A percentile compares a stretch with the other conserved stretches of the same genome.
Evolutionary conservation across 371 early-diverging fungal genomes (phyloP).

Genomic region (Agmasoma carcini): DNA sequence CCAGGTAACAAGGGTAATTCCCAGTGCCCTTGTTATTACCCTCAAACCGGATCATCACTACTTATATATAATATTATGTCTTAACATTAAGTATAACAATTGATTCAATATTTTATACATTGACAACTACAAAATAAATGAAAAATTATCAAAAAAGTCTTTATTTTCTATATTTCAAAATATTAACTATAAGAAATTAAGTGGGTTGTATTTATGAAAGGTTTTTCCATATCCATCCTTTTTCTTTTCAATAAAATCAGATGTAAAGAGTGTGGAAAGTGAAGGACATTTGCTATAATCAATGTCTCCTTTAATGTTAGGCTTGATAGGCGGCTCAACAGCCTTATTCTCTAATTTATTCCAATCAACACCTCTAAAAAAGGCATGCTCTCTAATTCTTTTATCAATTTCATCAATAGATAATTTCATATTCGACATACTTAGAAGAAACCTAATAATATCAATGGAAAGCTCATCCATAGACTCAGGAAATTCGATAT

Average conservation of each 20-base stretch:
- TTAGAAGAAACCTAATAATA: constrained; percentile 66
- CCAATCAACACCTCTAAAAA: constrained; percentile 84
- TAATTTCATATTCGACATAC: constrained; percentile 68
- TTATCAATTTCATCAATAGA: constrained; percentile 68
- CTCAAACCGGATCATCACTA: too few relatives aligned
- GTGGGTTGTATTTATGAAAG: constrained; percentile 26
- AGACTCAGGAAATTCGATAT: constrained; percentile 67
- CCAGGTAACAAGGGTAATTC: too few relatives aligned
- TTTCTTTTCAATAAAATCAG: constrained; percentile 22
- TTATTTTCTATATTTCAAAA: neutral
- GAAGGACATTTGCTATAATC: neutral
- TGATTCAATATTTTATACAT: neutral
- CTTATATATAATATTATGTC: too few relatives aligned
- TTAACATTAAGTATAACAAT: neutral
- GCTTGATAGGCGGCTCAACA: constrained; percentile 68
- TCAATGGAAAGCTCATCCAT: constrained; percentile 74
- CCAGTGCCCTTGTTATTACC: too few relatives aligned
- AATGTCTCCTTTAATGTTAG: constrained; percentile 3
- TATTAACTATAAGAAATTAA: neutral
- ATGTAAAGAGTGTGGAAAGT: constrained; percentile 23
- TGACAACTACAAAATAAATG: neutral
- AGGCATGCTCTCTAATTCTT: constrained; percentile 75
- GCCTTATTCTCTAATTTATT: constrained; percentile 59
- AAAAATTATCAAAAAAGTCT: neutral
- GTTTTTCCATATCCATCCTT: constrained; percentile 46